These are phyloP conservation scores for Globisporangium nunn DNA, from an alignment of 352 stramenopile species.

Conservation along the genomic window DNA sequence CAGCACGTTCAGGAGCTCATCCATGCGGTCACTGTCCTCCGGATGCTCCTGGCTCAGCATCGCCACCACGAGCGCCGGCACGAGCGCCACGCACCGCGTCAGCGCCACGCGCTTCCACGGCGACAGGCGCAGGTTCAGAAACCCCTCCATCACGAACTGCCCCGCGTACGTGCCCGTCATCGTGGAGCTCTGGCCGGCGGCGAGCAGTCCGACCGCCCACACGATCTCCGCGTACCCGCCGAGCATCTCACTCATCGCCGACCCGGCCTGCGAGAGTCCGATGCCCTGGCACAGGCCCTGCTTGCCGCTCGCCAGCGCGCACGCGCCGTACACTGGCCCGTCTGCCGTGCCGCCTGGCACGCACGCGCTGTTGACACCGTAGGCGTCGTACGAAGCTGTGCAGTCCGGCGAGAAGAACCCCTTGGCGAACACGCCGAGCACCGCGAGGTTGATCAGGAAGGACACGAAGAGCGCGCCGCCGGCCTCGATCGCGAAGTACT, in stretches of 20 bases:
- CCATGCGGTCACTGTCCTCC: conserved; percentile 77
- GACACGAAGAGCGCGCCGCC: conserved; percentile 88
- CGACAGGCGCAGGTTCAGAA: conserved; percentile 88
- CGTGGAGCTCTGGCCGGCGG: conserved; percentile 91
- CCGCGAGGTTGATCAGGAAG: conserved; percentile 94
- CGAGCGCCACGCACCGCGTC: conserved; percentile 90
- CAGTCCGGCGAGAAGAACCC: conserved; percentile 88
- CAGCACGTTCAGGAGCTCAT: conserved; percentile 89
- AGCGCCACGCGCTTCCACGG: conserved; percentile 70
- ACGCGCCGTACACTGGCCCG: conserved; percentile 42
- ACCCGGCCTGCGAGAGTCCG: conserved; percentile 78
- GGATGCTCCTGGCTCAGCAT: conserved; percentile 81
- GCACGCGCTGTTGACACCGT: conserved; percentile 67
- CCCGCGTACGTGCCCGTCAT: conserved; percentile 97
- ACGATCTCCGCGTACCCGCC: conserved; percentile 81
- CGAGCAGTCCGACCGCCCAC: conserved; percentile 92
- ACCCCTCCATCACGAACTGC: conserved; percentile 97
- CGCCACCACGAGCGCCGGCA: conserved; percentile 81
- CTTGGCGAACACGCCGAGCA: conserved; percentile 90
- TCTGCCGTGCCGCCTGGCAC: conserved; percentile 45
- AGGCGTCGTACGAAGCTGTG: conserved; percentile 31
- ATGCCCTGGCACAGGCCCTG: conserved; percentile 82
- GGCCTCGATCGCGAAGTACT: conserved; percentile 93
- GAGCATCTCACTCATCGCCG: conserved; percentile 76
- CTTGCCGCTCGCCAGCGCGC: conserved; percentile 47